A percentile compares a stretch with the other conserved stretches of the same genome.
These are phyloP conservation scores for Hamamelis virginiana DNA, from an alignment of 164 flowering plant genomes.

Conservation along the genomic window DNA sequence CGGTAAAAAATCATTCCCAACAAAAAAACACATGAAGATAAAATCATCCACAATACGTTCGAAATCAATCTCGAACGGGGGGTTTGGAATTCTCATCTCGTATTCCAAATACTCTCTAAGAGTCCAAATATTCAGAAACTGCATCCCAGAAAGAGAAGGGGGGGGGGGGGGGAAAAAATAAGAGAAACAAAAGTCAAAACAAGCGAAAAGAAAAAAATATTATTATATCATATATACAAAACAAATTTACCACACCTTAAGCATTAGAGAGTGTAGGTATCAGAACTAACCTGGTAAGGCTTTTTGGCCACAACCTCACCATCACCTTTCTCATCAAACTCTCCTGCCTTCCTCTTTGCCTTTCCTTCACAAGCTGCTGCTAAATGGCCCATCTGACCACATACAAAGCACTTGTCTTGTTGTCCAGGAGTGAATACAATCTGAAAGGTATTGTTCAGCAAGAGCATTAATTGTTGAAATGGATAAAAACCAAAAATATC, in stretches of 20 bases:
- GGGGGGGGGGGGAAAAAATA: background rate
- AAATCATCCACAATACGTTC: slow-evolving; percentile 92
- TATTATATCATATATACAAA: background rate
- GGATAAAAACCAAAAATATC: background rate
- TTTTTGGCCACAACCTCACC: slow-evolving; percentile 55
- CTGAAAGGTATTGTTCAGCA: slow-evolving; percentile 34
- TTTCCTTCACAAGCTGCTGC: slow-evolving; percentile 97
- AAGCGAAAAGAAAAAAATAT: background rate
- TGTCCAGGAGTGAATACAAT: slow-evolving; percentile 92
- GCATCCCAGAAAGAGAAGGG: slow-evolving; percentile 17
- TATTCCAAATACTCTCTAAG: slow-evolving; percentile 89
- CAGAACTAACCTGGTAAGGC: slow-evolving; percentile 75
- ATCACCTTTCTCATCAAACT: slow-evolving; percentile 91
- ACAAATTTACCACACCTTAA: background rate
- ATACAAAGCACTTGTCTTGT: slow-evolving; percentile 91
- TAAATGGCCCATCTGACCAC: slow-evolving; percentile 97
- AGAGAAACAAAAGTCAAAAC: background rate
- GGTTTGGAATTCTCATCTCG: slow-evolving; percentile 81
- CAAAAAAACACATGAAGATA: slow-evolving; percentile 95
- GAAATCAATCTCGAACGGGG: slow-evolving; percentile 72
- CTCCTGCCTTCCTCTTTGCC: slow-evolving; percentile 87
- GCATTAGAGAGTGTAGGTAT: background rate
- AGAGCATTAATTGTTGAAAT: background rate
- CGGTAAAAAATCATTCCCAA: slow-evolving; percentile 97
- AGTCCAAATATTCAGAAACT: slow-evolving; percentile 95